Conservation (phyloP, 805 yeast species). For the Metschnikowia gruessii region DNA sequence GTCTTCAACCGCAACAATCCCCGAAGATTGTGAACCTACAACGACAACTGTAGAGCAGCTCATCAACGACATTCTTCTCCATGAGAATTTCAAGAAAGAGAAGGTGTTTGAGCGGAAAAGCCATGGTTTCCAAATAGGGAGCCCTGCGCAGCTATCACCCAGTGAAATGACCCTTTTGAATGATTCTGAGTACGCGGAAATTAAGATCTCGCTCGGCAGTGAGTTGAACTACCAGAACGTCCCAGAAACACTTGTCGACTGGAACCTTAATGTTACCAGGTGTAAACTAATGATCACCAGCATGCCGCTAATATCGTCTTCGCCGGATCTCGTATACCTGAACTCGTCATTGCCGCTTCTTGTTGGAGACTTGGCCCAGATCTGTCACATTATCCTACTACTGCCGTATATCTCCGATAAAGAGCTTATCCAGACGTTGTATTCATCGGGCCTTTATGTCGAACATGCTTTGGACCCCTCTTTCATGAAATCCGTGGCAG, state of each 20-base stretch:
- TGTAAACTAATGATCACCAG: constrained; percentile 43
- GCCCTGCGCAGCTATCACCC: not conserved
- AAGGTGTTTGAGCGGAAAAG: constrained; percentile 14
- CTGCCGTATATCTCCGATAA: constrained; percentile 43
- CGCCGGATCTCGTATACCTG: constrained; percentile 36
- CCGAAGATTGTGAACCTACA: constrained; percentile 43
- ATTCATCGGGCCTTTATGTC: constrained; percentile 43
- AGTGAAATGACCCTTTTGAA: not conserved
- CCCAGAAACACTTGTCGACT: constrained; percentile 45
- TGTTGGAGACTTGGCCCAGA: constrained; percentile 41
- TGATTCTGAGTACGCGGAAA: constrained; percentile 28
- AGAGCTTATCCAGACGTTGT: constrained; percentile 40
- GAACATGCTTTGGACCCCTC: constrained; percentile 46
- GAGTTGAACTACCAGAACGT: constrained; percentile 36
- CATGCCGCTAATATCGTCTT: constrained; percentile 37
- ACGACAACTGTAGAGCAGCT: constrained; percentile 43
- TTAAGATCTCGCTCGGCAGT: constrained; percentile 41
- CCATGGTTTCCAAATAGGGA: not conserved
- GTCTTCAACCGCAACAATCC: constrained; percentile 42
- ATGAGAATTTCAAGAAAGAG: constrained; percentile 30
- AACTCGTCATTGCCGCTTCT: constrained; percentile 36
- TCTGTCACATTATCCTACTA: constrained; percentile 39
- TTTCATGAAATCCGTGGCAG: constrained; percentile 48
- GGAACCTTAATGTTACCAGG: constrained; percentile 52
- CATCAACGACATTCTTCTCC: constrained; percentile 40